phyloP scores from a whole-genome alignment of 2,329 filamentous ascomycete species.

The Neofusicoccum sp. region DNA sequence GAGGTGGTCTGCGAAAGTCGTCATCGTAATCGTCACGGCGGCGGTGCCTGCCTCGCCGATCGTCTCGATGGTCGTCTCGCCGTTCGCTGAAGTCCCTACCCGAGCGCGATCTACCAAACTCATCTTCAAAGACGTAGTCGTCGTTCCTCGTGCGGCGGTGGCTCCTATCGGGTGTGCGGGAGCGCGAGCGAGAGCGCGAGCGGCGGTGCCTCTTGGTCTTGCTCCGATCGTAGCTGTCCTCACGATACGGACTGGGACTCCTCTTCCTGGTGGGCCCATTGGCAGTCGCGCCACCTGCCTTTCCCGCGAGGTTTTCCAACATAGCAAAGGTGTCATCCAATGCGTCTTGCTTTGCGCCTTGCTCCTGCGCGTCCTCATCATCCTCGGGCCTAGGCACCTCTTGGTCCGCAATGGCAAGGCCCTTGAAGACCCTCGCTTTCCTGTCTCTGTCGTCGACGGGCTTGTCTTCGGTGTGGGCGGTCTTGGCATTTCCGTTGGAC shows the following conservation, averaged over 20 bases:
- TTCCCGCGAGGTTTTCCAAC: slow-evolving; percentile 79
- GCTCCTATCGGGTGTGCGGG: slow-evolving; percentile 28
- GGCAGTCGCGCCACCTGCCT: slow-evolving; percentile 49
- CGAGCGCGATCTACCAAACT: slow-evolving; percentile 53
- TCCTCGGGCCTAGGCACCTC: slow-evolving; percentile 54
- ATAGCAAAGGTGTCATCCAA: slow-evolving; percentile 93
- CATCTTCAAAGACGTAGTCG: slow-evolving; percentile 58
- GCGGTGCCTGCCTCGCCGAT: slow-evolving; percentile 39
- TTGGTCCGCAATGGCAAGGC: slow-evolving; percentile 81
- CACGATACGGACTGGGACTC: slow-evolving; percentile 57
- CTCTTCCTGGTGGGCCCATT: slow-evolving; percentile 55
- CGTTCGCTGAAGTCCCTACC: slow-evolving; percentile 34
- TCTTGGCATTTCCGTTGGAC: slow-evolving; percentile 43
- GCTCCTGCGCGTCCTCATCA: slow-evolving; percentile 31
- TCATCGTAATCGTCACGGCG: slow-evolving; percentile 44
- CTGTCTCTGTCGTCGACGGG: slow-evolving; percentile 57
- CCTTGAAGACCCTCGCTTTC: slow-evolving; percentile 87
- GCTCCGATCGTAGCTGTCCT: slow-evolving; percentile 44
- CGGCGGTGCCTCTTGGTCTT: slow-evolving; percentile 42
- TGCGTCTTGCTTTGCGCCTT: slow-evolving; percentile 56
- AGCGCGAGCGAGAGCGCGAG: slow-evolving; percentile 51
- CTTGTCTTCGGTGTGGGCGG: slow-evolving; percentile 33
- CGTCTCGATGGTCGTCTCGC: slow-evolving; percentile 26
- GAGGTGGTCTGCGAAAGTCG: slow-evolving; percentile 65
- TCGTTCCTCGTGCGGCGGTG: slow-evolving; percentile 45